Conservation (phyloP, 176 grass and related monocot genomes). For the Typha latifolia region DNA sequence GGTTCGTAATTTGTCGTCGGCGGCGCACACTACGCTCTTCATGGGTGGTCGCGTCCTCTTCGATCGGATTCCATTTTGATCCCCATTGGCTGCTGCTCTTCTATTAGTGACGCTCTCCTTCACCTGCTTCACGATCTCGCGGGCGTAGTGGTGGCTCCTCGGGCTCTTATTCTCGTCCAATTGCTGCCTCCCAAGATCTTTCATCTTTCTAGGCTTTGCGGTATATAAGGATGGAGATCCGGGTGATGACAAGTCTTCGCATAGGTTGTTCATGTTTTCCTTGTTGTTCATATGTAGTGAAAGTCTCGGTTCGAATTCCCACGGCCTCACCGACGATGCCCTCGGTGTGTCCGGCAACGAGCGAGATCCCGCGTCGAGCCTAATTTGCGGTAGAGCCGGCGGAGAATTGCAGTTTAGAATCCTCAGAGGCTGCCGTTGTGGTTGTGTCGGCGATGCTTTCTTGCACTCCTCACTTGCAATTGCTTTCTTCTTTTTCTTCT, state of each 20-base stretch:
- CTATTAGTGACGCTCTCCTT: constrained; percentile 52
- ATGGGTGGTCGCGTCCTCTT: constrained; percentile 22
- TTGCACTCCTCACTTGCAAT: constrained; percentile 24
- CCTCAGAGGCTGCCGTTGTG: constrained; percentile 44
- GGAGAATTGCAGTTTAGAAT: constrained; percentile 58
- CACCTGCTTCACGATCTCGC: constrained; percentile 60
- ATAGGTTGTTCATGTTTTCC: background rate
- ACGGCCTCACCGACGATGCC: constrained; percentile 22
- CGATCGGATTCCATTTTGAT: background rate
- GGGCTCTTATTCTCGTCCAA: constrained; percentile 41
- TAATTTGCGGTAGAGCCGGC: background rate
- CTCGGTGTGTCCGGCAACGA: constrained; percentile 73
- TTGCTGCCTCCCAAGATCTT: background rate
- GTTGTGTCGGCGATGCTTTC: constrained; percentile 3
- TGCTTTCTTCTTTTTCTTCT: constrained; percentile 40
- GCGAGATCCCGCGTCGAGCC: constrained; percentile 2
- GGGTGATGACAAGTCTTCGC: constrained; percentile 42
- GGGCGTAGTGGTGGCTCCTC: constrained; percentile 31
- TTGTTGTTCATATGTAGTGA: constrained; percentile 57
- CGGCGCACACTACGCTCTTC: background rate
- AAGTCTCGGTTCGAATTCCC: constrained; percentile 35
- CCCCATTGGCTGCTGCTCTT: constrained; percentile 20
- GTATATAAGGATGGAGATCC: constrained; percentile 37
- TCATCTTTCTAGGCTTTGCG: constrained; percentile 17
- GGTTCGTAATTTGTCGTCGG: background rate